phyloP scores from a whole-genome alignment of 768 basidiomycete species.

The Cystobasidium onofrii region DNA sequence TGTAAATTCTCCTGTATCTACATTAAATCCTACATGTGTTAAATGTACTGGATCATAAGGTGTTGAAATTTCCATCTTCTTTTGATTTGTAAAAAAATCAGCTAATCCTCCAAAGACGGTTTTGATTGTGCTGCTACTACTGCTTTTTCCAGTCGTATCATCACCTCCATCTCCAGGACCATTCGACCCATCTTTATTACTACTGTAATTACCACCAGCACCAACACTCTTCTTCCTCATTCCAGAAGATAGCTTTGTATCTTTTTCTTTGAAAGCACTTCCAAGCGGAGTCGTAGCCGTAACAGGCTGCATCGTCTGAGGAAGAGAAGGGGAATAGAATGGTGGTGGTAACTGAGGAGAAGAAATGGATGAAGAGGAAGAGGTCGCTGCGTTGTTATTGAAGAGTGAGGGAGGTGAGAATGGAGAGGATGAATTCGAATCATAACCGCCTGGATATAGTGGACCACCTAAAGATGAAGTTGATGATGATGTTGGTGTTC shows the following conservation, averaged over 20 bases:
- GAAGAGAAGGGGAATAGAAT: background rate
- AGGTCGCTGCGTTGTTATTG: background rate
- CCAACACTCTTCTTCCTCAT: background rate
- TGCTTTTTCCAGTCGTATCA: background rate
- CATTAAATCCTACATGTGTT: constrained; percentile 98
- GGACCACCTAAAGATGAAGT: too few species aligned
- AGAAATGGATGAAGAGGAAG: too few species aligned
- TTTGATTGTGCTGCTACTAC: background rate
- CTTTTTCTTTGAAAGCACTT: constrained; percentile 15
- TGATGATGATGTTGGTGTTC: background rate
- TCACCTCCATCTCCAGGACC: background rate
- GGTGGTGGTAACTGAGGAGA: background rate
- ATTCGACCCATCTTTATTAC: background rate
- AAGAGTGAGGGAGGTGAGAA: background rate
- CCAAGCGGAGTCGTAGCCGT: background rate
- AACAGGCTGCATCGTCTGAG: constrained; percentile 5
- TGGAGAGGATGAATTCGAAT: background rate
- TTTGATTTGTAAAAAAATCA: constrained; percentile 41
- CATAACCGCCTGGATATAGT: background rate
- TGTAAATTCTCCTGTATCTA: constrained; percentile 94
- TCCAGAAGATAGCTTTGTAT: background rate
- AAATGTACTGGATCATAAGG: constrained; percentile 99
- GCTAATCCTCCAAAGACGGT: constrained; percentile 26
- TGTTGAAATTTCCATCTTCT: constrained; percentile 72
- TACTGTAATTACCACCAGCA: background rate